These are phyloP conservation scores for Cercophora scortea DNA, from an alignment of 495 filamentous ascomycete genomes.

Conservation along the genomic window DNA sequence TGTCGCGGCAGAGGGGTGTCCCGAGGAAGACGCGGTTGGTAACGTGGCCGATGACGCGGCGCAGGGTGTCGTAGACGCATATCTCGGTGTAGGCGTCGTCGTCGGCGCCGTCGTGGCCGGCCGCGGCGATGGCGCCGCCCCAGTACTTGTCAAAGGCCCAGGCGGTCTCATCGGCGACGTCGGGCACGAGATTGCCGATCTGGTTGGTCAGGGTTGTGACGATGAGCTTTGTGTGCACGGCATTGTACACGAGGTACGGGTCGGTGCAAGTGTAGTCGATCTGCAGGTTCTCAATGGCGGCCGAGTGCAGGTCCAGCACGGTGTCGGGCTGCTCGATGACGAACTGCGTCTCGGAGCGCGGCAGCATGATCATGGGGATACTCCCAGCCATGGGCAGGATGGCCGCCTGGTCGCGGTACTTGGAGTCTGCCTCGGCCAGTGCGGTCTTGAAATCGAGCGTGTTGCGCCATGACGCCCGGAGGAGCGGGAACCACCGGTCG, in stretches of 20 bases:
- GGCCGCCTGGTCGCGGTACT: constrained; percentile 17
- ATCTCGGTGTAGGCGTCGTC: constrained; percentile 24
- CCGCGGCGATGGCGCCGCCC: constrained; percentile 25
- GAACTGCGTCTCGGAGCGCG: constrained; percentile 30
- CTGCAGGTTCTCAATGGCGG: constrained; percentile 26
- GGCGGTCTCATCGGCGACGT: constrained; percentile 35
- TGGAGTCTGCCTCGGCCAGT: constrained; percentile 14
- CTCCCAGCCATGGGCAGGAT: constrained; percentile 19
- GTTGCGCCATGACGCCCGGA: constrained; percentile 27
- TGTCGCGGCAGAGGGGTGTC: constrained; percentile 22
- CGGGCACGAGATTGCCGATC: constrained; percentile 30
- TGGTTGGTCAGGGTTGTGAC: constrained; percentile 30
- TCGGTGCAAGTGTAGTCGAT: constrained; percentile 30
- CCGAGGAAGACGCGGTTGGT: constrained; percentile 33
- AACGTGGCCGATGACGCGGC: constrained; percentile 19
- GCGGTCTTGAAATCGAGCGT: constrained; percentile 23
- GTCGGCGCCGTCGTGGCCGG: constrained; percentile 2
- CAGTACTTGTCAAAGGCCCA: constrained; percentile 23
- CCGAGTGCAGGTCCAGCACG: constrained; percentile 21
- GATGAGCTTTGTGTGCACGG: constrained; percentile 28
- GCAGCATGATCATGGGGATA: constrained; percentile 29
- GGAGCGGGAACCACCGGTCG: constrained; percentile 29
- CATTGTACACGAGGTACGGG: constrained; percentile 21
- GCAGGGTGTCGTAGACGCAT: constrained; percentile 30
- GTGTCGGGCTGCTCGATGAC: constrained; percentile 39